Evolutionary conservation across 345 rosid species (phyloP).

Genomic region (Gynandropsis gynandra): DNA sequence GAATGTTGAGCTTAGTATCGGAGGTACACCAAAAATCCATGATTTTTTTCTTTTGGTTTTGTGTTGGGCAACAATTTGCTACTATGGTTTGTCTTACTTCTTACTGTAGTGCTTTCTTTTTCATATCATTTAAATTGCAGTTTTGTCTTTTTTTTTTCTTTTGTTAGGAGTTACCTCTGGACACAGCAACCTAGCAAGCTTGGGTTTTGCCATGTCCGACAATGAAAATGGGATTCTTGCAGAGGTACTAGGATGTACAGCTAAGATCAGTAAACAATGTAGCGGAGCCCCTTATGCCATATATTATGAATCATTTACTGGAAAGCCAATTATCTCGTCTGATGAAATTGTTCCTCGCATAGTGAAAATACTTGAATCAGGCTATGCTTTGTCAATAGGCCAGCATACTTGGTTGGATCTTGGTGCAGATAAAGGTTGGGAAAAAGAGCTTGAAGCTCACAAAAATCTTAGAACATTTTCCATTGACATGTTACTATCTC

Average conservation of each 20-base stretch:
- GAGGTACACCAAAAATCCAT: conserved; percentile 42
- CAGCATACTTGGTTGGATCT: conserved; percentile 34
- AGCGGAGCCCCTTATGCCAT: conserved; percentile 70
- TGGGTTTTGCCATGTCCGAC: conserved; percentile 37
- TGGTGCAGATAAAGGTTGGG: conserved; percentile 59
- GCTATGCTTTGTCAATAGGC: conserved; percentile 48
- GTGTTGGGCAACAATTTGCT: conserved; percentile 17
- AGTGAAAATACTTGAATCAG: conserved; percentile 71
- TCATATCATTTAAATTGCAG: not conserved
- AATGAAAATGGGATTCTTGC: conserved; percentile 55
- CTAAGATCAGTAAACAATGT: conserved; percentile 61
- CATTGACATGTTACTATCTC: conserved; percentile 58
- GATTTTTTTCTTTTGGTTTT: conserved; percentile 7
- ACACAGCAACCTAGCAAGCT: conserved; percentile 31
- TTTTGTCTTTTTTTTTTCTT: conserved; percentile 7
- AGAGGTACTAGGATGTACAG: conserved; percentile 56
- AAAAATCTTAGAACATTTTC: conserved; percentile 78
- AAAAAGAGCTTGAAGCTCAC: conserved; percentile 54
- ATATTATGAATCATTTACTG: conserved; percentile 65
- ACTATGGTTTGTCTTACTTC: not conserved
- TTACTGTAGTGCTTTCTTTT: conserved; percentile 5
- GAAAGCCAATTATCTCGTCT: conserved; percentile 45
- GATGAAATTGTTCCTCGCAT: conserved; percentile 71
- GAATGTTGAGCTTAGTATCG: conserved; percentile 50
- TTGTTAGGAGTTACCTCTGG: conserved; percentile 52